phyloP scores from a whole-genome alignment of 2,329 filamentous ascomycete genomes.

The Fusarium sacchari region DNA sequence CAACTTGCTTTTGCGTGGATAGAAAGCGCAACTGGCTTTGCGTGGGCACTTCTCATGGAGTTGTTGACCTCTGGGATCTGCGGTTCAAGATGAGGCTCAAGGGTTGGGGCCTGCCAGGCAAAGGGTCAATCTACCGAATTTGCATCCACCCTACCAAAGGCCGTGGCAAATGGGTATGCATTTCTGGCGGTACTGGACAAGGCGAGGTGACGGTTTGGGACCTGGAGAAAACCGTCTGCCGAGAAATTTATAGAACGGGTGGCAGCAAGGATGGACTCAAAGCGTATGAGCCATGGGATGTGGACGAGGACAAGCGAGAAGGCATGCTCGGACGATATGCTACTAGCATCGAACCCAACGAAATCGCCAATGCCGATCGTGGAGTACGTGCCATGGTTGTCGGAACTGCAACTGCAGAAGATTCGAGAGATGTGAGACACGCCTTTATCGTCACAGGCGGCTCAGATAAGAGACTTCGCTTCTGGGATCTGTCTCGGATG shows the following conservation, averaged over 20 bases:
- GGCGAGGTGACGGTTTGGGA: slow-evolving; percentile 97
- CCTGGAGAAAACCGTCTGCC: slow-evolving; percentile 86
- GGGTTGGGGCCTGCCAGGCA: slow-evolving; percentile 87
- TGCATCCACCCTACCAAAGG: slow-evolving; percentile 81
- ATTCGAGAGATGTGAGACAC: slow-evolving; percentile 77
- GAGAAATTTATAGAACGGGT: slow-evolving; percentile 84
- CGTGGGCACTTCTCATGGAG: slow-evolving; percentile 90
- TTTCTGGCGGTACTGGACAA: slow-evolving; percentile 85
- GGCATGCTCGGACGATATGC: slow-evolving; percentile 89
- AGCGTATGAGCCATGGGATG: slow-evolving; percentile 83
- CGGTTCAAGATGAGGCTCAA: slow-evolving; percentile 91
- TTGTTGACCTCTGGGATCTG: slow-evolving; percentile 94
- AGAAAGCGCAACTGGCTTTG: slow-evolving; percentile 89
- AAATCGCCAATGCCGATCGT: slow-evolving; percentile 65
- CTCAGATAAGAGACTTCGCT: slow-evolving; percentile 89
- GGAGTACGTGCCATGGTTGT: slow-evolving; percentile 81
- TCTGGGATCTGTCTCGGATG: slow-evolving; percentile 86
- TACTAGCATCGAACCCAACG: slow-evolving; percentile 72
- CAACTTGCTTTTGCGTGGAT: slow-evolving; percentile 91
- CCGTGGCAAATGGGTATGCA: slow-evolving; percentile 85
- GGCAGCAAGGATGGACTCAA: slow-evolving; percentile 69
- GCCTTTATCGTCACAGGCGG: slow-evolving; percentile 89
- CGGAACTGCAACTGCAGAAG: slow-evolving; percentile 75
- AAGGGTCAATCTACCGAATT: slow-evolving; percentile 81
- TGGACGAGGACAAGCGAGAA: slow-evolving; percentile 89